phyloP scores from a whole-genome alignment of 495 filamentous ascomycete genomes.

The Zalerion maritima region DNA sequence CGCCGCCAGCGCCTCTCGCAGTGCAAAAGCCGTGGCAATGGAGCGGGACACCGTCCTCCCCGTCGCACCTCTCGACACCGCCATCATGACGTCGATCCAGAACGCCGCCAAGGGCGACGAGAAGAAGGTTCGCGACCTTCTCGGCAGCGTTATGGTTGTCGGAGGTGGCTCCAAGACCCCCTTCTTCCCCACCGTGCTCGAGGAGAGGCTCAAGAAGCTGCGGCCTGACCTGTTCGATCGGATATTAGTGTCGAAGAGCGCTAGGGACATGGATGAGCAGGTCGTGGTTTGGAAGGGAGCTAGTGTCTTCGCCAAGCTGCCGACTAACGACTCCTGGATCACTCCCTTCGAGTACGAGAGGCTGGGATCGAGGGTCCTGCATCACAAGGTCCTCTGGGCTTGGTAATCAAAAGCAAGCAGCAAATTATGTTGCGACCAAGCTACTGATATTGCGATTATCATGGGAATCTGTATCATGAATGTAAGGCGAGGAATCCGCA shows the following conservation, averaged over 20 bases:
- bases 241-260: constrained; percentile 77
- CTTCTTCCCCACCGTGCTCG: constrained; percentile 60
- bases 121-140: constrained; percentile 79
- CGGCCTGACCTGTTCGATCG: constrained; percentile 61
- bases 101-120: constrained; percentile 82
- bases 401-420: too few species aligned
- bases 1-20: constrained; percentile 24
- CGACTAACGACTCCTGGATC: constrained; percentile 90
- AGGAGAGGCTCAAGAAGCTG: constrained; percentile 58
- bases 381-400: constrained; percentile 79
- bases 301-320: constrained; percentile 89
- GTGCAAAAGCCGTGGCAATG: constrained; percentile 35
- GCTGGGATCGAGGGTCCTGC: constrained; percentile 61
- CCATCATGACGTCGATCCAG: constrained; percentile 74
- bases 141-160: constrained; percentile 89
- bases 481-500: too few species aligned
- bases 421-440: too few species aligned
- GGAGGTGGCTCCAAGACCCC: constrained; percentile 76
- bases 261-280: constrained; percentile 84
- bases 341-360: constrained; percentile 76
- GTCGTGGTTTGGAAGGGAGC: constrained; percentile 96
- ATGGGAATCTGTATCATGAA: too few species aligned
- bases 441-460: too few species aligned
- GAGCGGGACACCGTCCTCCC: constrained; percentile 75
- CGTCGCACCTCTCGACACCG: constrained; percentile 66